phyloP scores from a whole-genome alignment of 2,329 filamentous ascomycete genomes.

The Tolypocladium ophioglossoides region DNA sequence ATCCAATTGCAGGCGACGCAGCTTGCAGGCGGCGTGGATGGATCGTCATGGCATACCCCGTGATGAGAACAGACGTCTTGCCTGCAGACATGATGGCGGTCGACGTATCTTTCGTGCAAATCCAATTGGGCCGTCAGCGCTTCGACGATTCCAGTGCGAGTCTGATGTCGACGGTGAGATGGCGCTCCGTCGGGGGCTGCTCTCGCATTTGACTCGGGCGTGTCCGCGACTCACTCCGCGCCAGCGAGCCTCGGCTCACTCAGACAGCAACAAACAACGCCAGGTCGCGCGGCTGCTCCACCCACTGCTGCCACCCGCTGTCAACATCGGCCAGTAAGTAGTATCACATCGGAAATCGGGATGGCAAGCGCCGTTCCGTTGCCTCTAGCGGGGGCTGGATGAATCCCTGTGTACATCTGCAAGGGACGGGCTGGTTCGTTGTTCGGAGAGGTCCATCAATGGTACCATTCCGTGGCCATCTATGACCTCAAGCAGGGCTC shows the following conservation, averaged over 20 bases:
- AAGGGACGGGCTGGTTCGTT: not conserved
- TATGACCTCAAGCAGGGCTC: not conserved
- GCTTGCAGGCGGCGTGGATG: not conserved
- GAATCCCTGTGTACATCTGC: not conserved
- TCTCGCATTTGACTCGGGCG: not conserved
- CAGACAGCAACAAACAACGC: no score
- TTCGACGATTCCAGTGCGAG: no score
- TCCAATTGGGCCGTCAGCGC: not conserved
- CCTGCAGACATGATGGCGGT: constrained; percentile 8
- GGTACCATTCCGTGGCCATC: not conserved
- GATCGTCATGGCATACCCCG: constrained; percentile 26
- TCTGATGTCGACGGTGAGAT: not conserved
- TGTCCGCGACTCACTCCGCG: no score
- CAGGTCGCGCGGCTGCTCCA: not conserved
- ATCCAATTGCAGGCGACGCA: no score
- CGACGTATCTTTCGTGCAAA: no score
- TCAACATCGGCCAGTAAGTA: no score
- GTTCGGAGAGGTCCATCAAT: not conserved
- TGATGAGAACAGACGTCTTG: constrained; percentile 37
- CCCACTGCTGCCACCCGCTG: not conserved
- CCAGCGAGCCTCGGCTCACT: not conserved
- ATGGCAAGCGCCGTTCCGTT: not conserved
- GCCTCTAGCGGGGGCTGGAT: no score
- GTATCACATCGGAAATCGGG: no score
- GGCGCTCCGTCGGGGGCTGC: not conserved